These are phyloP conservation scores for Talaromyces sp. DNA, from an alignment of 2,329 filamentous ascomycete species.

Conservation along the genomic window DNA sequence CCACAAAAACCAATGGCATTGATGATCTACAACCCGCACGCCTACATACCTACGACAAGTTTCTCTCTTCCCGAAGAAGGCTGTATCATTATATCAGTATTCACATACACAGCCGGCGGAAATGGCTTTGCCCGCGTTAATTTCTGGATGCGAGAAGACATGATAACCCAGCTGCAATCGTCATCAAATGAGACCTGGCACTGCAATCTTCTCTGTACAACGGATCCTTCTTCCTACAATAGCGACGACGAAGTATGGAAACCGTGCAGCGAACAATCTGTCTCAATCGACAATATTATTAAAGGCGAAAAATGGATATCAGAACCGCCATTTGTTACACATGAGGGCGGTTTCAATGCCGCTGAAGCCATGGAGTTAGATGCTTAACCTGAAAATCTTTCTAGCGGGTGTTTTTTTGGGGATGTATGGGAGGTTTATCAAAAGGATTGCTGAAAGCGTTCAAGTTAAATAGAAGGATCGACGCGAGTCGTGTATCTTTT, in stretches of 20 bases:
- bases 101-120: neutral
- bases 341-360: neutral
- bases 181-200: neutral
- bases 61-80: constrained; percentile 9
- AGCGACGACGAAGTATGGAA: constrained; percentile 1
- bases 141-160: constrained; percentile 18
- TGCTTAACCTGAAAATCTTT: neutral
- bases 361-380: constrained; percentile 6
- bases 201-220: constrained; percentile 1
- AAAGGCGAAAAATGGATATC: neutral
- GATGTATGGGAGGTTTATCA: neutral
- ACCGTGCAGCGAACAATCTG: neutral
- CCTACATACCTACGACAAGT: neutral
- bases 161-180: constrained; percentile 6
- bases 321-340: too few relatives aligned
- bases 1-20: neutral
- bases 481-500: neutral
- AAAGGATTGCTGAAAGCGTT: neutral
- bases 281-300: neutral
- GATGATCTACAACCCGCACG: constrained; percentile 5
- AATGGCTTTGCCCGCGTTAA: neutral
- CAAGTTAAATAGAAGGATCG: constrained; percentile 1
- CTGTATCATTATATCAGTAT: constrained; percentile 12
- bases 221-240: neutral
- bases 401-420: neutral